Base-by-base conservation (phyloP, 1,284 basidiomycete species). In the Malassezia brasiliensis region DNA sequence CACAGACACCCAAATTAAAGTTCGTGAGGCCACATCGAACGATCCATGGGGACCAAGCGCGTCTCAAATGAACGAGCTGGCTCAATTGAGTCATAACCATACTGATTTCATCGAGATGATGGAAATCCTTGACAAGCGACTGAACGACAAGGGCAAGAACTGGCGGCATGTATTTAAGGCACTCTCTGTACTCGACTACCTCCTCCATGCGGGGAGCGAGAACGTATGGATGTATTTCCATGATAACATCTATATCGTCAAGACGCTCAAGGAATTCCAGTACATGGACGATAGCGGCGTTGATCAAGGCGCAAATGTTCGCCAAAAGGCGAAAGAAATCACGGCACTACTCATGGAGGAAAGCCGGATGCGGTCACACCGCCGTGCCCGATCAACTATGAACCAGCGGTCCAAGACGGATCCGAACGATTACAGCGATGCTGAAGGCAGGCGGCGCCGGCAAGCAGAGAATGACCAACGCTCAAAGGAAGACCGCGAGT, bases 111-210 rank as follows among this genome's bases (percentile, higher is more conserved):
- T 98, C 31, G 94, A 99, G 78, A 91, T 98, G 72, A 96, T 99
- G 90, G 94, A 99, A 79, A 96, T 96, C 88, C 81, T 99, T 59
- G 94, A 99, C 78, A 98, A 98, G 78, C 83, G 94, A 48, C 78
- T 99, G 66, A 98, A 98, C 71, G 94, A 99, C 79, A 98, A 96
- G 79, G 94, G 94, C 38, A 98, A 98, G 83, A 96, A 98, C 74
- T 99, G 94, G 94, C 81, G 93, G 49, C 94, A 99, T 80, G 94
- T 98, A 59, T 98, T 96, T 83, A 98, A 99, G 86, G 88, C 90
- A 47, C 81, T 99, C 52, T 96, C 91, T 0, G 82, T 99, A 10
- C 83, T 99, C 45, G 94, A 99, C 77, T 98, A 99, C 73, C 85
- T 88, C 50, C 82, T 99, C 28, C 93, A 98, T 72, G 88, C 90